Percentiles rank a stretch among this genome's conserved stretches.
Conservation (phyloP, 306 rosid genomes). For the Acacia confusa region DNA sequence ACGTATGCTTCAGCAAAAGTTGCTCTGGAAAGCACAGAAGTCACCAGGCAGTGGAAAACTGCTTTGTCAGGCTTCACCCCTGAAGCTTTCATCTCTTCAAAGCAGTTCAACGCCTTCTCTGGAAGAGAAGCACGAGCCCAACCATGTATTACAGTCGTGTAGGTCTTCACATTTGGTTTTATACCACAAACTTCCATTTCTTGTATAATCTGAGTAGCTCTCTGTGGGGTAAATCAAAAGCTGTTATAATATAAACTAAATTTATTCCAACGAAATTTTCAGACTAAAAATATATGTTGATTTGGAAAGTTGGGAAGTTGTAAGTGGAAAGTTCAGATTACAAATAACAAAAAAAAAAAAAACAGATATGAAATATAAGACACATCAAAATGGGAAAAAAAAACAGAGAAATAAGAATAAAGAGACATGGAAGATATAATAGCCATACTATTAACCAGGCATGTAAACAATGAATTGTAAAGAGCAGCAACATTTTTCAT, state of each 20-base stretch:
- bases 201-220: conserved; percentile 64
- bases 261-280: neutral
- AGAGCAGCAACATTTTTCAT: neutral
- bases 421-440: neutral
- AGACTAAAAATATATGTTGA: neutral
- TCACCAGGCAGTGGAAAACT: conserved; percentile 93
- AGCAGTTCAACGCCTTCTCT: conserved; percentile 85
- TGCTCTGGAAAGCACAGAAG: conserved; percentile 92
- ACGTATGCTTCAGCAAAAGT: conserved; percentile 70
- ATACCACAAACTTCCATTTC: conserved; percentile 81
- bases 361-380: neutral
- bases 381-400: too few species aligned
- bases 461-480: neutral
- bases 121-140: conserved; percentile 98
- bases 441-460: neutral
- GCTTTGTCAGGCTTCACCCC: conserved; percentile 92
- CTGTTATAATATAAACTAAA: neutral
- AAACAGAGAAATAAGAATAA: neutral
- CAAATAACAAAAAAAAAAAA: neutral
- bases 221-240: conserved; percentile 45
- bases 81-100: conserved; percentile 75
- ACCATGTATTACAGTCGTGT: conserved; percentile 82
- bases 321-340: neutral
- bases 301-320: neutral
- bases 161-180: conserved; percentile 88